A percentile compares a stretch with the other conserved stretches of the same genome.
These are phyloP conservation scores for Apiospora arundinis DNA, from an alignment of 2,329 filamentous ascomycete species.

Conservation along the genomic window DNA sequence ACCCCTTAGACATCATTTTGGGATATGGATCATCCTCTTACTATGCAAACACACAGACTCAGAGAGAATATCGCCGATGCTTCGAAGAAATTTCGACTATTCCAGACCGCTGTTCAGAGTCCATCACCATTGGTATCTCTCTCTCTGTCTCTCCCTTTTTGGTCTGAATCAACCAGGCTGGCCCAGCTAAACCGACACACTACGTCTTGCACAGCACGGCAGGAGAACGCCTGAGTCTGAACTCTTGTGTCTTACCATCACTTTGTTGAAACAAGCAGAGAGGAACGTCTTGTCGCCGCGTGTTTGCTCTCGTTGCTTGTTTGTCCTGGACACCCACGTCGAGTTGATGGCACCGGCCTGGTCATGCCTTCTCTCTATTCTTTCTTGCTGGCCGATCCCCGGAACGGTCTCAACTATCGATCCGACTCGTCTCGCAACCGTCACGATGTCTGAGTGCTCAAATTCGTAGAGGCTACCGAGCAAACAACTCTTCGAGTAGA, in stretches of 20 bases:
- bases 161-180: too few relatives aligned
- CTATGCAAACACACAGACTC: not conserved
- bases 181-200: too few relatives aligned
- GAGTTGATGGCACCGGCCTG: too few relatives aligned
- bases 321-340: too few relatives aligned
- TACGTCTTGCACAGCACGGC: not conserved
- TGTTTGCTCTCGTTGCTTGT: not conserved
- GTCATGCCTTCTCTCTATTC: too few relatives aligned
- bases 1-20: not conserved
- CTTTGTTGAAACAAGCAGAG: too few relatives aligned
- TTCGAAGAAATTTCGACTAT: not conserved
- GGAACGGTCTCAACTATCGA: not conserved
- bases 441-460: not conserved
- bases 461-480: not conserved
- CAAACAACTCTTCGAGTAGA: not conserved
- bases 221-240: not conserved
- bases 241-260: not conserved
- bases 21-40: not conserved
- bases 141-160: too few relatives aligned
- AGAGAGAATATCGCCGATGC: not conserved
- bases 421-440: not conserved
- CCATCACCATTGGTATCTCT: not conserved
- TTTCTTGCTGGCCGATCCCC: not conserved
- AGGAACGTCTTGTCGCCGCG: too few relatives aligned
- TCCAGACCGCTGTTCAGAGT: not conserved